These are phyloP conservation scores for Quercus cerris DNA, from an alignment of 306 rosid genomes.

Conservation along the genomic window DNA sequence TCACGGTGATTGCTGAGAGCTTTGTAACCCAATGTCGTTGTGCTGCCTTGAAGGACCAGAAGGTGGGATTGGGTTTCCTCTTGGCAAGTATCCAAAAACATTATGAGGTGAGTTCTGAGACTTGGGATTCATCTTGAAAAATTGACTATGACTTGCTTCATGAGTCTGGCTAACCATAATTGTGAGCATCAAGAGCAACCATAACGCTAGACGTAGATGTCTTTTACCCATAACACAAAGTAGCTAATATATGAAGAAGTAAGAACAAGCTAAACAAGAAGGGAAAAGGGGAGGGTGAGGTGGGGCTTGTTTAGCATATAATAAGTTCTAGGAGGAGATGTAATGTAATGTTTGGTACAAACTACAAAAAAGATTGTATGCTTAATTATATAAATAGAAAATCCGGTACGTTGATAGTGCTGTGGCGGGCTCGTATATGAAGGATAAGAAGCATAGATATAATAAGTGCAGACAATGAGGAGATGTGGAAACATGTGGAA, in stretches of 20 bases:
- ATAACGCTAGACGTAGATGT: constrained; percentile 15
- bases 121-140: constrained; percentile 40
- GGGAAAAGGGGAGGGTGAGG: not conserved
- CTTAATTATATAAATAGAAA: constrained; percentile 10
- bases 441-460: constrained; percentile 18
- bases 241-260: not conserved
- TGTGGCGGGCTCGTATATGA: constrained; percentile 13
- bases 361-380: constrained; percentile 17
- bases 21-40: constrained; percentile 54
- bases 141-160: constrained; percentile 37
- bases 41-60: constrained; percentile 89
- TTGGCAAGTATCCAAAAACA: constrained; percentile 61
- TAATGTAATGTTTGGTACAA: constrained; percentile 19
- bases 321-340: constrained; percentile 2
- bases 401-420: constrained; percentile 14
- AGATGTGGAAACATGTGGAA: constrained; percentile 38
- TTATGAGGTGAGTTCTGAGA: constrained; percentile 23
- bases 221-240: constrained; percentile 46
- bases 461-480: constrained; percentile 21
- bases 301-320: constrained; percentile 4
- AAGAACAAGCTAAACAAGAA: not conserved
- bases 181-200: constrained; percentile 32
- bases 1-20: constrained; percentile 48
- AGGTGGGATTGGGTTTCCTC: constrained; percentile 60
- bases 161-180: constrained; percentile 23